phyloP scores from a whole-genome alignment of 306 rosid genomes.

The Quillaja saponaria region DNA sequence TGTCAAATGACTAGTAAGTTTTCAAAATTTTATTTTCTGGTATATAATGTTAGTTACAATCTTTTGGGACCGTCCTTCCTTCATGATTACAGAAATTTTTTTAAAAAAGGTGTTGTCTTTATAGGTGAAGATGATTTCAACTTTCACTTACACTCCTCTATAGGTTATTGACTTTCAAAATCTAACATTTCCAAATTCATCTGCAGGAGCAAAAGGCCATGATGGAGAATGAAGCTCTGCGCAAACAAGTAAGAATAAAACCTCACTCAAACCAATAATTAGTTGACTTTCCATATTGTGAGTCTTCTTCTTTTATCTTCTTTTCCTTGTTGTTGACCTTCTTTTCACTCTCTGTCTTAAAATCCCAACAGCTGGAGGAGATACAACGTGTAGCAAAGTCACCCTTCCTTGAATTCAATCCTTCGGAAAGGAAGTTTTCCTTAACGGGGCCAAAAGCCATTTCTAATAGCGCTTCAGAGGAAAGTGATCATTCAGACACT shows the following conservation, averaged over 20 bases:
- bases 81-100: not conserved
- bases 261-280: not conserved
- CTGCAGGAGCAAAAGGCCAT: conserved; percentile 57
- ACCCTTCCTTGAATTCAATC: conserved; percentile 36
- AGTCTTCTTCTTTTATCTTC: not conserved
- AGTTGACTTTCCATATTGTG: not conserved
- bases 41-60: not conserved
- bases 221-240: conserved; percentile 57
- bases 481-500: conserved; percentile 55
- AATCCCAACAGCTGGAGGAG: conserved; percentile 45
- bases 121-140: not conserved
- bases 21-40: not conserved
- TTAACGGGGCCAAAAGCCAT: conserved; percentile 27
- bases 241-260: conserved; percentile 44
- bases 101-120: not conserved
- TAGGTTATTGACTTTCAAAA: not conserved
- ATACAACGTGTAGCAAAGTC: conserved; percentile 30
- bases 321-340: not conserved
- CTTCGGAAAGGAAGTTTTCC: conserved; percentile 39
- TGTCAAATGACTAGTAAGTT: not conserved
- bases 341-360: not conserved
- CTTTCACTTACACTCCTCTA: not conserved
- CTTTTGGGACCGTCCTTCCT: not conserved
- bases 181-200: conserved; percentile 2
- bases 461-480: conserved; percentile 37